phyloP scores from a whole-genome alignment of 495 filamentous ascomycete species.

The Trypethelium eluteriae region DNA sequence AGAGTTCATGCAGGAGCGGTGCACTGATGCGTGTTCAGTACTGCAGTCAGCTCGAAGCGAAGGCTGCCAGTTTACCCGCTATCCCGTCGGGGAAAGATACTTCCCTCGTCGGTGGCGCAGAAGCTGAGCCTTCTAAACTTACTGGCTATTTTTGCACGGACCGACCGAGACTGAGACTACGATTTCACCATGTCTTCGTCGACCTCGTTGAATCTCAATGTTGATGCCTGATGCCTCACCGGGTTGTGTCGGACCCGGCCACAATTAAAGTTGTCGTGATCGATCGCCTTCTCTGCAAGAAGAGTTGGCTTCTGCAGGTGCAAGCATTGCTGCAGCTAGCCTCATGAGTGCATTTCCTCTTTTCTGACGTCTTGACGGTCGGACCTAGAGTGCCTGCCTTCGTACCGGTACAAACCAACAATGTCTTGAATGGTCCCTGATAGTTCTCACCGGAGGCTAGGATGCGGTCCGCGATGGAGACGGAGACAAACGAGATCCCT shows the following conservation, averaged over 20 bases:
- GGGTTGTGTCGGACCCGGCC: not conserved
- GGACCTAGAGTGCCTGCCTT: not conserved
- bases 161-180: not conserved
- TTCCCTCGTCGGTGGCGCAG: slow-evolving; percentile 8
- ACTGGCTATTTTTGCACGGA: not conserved
- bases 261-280: not conserved
- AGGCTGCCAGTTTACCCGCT: not conserved
- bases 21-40: not conserved
- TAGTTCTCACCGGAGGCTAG: not conserved
- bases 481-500: not conserved
- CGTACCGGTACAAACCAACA: slow-evolving; percentile 7
- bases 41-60: slow-evolving; percentile 11
- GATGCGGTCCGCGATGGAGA: not conserved
- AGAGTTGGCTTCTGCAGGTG: not conserved
- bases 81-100: slow-evolving; percentile 4
- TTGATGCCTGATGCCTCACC: not conserved
- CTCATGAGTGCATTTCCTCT: not conserved
- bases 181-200: not conserved
- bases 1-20: not conserved
- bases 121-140: slow-evolving; percentile 2
- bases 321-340: slow-evolving; percentile 4
- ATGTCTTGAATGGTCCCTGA: slow-evolving; percentile 5
- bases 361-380: not conserved
- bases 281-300: not conserved
- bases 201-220: not conserved